A percentile compares a stretch with the other conserved stretches of the same genome.
phyloP scores from a whole-genome alignment of 495 filamentous ascomycete species.

The Podospora didyma region DNA sequence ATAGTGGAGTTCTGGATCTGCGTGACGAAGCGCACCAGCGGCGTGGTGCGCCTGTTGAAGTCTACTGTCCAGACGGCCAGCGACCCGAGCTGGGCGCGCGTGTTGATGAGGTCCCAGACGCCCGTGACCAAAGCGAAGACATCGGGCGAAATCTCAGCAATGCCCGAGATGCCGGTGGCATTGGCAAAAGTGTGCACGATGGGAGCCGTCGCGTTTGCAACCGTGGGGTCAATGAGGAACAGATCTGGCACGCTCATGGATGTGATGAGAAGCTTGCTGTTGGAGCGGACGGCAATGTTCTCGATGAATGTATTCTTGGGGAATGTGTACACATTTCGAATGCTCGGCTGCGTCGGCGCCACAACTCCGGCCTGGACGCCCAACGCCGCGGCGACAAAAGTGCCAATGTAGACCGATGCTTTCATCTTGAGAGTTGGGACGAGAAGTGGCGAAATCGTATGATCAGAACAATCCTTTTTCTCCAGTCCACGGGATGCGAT shows the following conservation, averaged over 20 bases:
- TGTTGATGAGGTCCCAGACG: conserved; percentile 24
- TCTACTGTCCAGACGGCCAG: conserved; percentile 30
- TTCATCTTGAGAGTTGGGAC: not conserved
- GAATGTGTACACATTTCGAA: conserved; percentile 13
- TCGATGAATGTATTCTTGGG: conserved; percentile 30
- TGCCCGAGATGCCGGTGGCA: conserved; percentile 28
- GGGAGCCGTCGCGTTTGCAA: conserved; percentile 21
- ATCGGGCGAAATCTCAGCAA: conserved; percentile 35
- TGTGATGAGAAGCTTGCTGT: conserved; percentile 43
- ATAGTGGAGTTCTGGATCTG: conserved; percentile 33
- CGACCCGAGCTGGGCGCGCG: conserved; percentile 26
- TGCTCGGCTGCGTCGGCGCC: not conserved
- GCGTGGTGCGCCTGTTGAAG: conserved; percentile 1
- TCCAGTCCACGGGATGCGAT: too few relatives aligned
- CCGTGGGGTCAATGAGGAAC: conserved; percentile 20
- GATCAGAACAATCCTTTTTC: too few relatives aligned
- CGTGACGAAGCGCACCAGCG: conserved; percentile 23
- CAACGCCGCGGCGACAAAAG: not conserved
- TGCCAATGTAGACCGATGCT: not conserved
- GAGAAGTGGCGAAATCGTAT: too few relatives aligned
- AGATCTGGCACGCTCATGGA: conserved; percentile 19
- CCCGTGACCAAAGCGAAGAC: conserved; percentile 35
- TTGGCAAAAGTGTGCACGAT: conserved; percentile 38
- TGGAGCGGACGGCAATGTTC: conserved; percentile 42
- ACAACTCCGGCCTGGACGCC: not conserved